Evolutionary conservation across 2,329 filamentous ascomycete genomes (phyloP).

Genomic region (Sclerotinia trifoliorum): DNA sequence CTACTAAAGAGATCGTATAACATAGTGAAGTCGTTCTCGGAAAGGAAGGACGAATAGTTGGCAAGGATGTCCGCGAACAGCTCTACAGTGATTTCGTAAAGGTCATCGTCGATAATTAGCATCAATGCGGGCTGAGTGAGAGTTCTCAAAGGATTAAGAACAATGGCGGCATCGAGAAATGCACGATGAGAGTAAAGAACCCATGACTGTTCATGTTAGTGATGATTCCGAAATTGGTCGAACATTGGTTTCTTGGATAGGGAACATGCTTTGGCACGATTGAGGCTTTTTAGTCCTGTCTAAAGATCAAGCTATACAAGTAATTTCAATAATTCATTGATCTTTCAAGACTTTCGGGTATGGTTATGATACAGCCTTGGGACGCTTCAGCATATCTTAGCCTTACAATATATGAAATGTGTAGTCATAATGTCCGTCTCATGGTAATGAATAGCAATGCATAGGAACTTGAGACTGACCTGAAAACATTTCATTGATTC

Average conservation of each 20-base stretch:
- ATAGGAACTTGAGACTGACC: slow-evolving; percentile 42
- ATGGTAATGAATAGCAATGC: not conserved
- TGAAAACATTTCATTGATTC: slow-evolving; percentile 62
- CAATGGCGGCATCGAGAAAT: slow-evolving; percentile 55
- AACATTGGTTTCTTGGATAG: not conserved
- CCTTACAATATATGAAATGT: not conserved
- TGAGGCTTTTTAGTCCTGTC: not conserved
- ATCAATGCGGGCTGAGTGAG: slow-evolving; percentile 60
- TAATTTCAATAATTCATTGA: not conserved
- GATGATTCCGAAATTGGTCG: not conserved
- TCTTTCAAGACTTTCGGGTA: not conserved
- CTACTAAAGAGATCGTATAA: slow-evolving; percentile 61
- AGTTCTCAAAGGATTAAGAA: slow-evolving; percentile 58
- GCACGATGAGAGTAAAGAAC: slow-evolving; percentile 69
- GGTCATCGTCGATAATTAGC: slow-evolving; percentile 57
- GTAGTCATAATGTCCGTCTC: not conserved
- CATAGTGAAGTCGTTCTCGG: slow-evolving; percentile 54
- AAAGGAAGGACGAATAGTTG: slow-evolving; percentile 64
- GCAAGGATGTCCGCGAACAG: slow-evolving; percentile 63
- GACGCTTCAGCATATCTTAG: slow-evolving; percentile 6
- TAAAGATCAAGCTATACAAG: not conserved
- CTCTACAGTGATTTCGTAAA: slow-evolving; percentile 61
- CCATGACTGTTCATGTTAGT: slow-evolving; percentile 57
- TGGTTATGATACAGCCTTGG: not conserved
- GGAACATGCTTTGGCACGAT: not conserved